Evolutionary conservation across 805 yeast species (phyloP).

Genomic region (Wickerhamia fluorescens): DNA sequence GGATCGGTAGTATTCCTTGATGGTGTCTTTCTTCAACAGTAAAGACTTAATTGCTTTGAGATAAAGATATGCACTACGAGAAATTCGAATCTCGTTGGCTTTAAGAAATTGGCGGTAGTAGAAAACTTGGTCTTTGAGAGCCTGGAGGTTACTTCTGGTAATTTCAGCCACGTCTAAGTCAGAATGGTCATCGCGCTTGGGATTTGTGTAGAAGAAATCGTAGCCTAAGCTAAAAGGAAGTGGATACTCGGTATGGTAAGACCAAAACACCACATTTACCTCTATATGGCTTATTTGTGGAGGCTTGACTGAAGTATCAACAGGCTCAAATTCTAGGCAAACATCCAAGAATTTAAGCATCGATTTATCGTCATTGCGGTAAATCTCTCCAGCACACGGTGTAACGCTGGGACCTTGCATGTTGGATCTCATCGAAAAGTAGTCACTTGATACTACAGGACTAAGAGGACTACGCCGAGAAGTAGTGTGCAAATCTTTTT

Average conservation of each 20-base stretch:
- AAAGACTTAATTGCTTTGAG: conserved; percentile 31
- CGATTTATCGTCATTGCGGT: conserved; percentile 24
- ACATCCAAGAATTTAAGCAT: conserved; percentile 17
- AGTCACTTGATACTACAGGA: conserved; percentile 4
- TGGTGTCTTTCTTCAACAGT: conserved; percentile 34
- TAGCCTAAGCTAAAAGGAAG: conserved; percentile 32
- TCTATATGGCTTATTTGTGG: conserved; percentile 30
- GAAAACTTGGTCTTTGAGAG: conserved; percentile 25
- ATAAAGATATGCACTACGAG: conserved; percentile 28
- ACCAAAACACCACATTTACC: conserved; percentile 32
- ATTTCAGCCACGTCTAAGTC: conserved; percentile 21
- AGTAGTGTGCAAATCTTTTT: too few species aligned
- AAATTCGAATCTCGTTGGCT: conserved; percentile 23
- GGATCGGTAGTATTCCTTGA: conserved; percentile 29
- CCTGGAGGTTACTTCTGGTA: conserved; percentile 29
- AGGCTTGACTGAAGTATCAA: conserved; percentile 17
- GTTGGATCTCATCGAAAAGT: conserved; percentile 6
- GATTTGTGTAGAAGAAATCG: conserved; percentile 34
- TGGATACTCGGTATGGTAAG: conserved; percentile 34
- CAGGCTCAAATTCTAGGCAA: conserved; percentile 20
- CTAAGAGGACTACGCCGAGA: background rate
- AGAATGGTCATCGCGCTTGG: conserved; percentile 11
- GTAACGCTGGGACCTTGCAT: conserved; percentile 15
- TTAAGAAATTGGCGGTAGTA: conserved; percentile 29
- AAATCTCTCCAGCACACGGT: conserved; percentile 14